Evolutionary conservation across 345 rosid species (phyloP), one percentile per base, ranked within the genome.

Genomic region (Kernera saxatilis): DNA sequence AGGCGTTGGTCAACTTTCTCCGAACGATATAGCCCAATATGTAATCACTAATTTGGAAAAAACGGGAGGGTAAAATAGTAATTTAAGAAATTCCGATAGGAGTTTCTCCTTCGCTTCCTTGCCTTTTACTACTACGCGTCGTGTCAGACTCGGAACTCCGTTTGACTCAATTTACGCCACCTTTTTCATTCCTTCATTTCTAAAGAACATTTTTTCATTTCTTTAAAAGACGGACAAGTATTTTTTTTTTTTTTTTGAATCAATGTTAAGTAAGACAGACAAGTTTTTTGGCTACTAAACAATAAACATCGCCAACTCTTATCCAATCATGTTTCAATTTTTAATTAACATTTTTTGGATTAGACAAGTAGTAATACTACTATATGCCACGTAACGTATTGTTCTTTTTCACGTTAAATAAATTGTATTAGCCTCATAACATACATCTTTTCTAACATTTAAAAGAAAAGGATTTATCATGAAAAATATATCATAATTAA

Each of bases 321-420:
- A 49, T 19, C 51, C 43, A 39, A 14, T 19, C 25, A 30, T 40
- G 8, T 8, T 33, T 15, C 0, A 49, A 26, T 0, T 19, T 12
- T 6, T 5, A 40, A 12, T 8, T 18, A 53, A 48, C 14, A 39
- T 44, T 8, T 14, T 29, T 40, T 53, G 22, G 70, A 35, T 44
- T 8, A 50, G 33, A 48, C 48, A 73, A 64, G 57, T 35, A 44
- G 15, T 46, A 27, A 11, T 19, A 30, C 44, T 19, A 36, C 35
- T 18, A 19, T 46, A 73, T 59, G 60, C 52, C 52, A 73, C 67
- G 77, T 65, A 73, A 46, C 40, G n/a, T 63, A 65, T 39, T 4
- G 12, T 26, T 56, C 5, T 11, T 13, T 49, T 27, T 48, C 51
- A 73, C 77, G 66, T 57, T 3, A 56, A 56, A 26, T 8, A 2